Conservation (phyloP, 2,329 filamentous ascomycete species). For the Thelonectria rubi region DNA sequence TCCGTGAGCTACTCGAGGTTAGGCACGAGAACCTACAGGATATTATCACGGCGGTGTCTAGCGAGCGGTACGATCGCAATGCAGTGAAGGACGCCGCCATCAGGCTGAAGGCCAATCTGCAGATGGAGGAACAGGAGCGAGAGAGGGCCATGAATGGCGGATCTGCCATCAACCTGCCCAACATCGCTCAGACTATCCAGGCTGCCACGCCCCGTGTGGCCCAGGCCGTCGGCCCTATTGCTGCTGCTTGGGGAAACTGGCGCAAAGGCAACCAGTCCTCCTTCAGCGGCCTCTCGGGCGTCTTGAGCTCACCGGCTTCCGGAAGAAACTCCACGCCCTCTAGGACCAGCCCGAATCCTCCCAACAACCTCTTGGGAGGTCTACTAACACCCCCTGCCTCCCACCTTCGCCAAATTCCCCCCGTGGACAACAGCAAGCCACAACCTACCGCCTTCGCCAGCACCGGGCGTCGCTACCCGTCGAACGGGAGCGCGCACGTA, state of each 20-base stretch:
- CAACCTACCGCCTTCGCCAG: constrained; percentile 70
- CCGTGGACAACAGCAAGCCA: constrained; percentile 46
- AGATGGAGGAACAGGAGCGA: constrained; percentile 97
- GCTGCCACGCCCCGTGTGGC: constrained; percentile 84
- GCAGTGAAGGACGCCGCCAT: constrained; percentile 90
- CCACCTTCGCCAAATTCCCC: constrained; percentile 70
- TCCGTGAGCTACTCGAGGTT: constrained; percentile 91
- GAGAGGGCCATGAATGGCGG: constrained; percentile 81
- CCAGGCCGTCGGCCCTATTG: constrained; percentile 77
- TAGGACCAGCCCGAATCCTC: constrained; percentile 61
- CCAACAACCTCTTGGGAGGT: constrained; percentile 74
- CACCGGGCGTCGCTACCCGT: constrained; percentile 67
- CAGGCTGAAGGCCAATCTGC: constrained; percentile 89
- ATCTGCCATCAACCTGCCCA: constrained; percentile 74
- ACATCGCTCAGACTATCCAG: constrained; percentile 80
- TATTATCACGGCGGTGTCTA: constrained; percentile 81
- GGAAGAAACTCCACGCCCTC: constrained; percentile 66
- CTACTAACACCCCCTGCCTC: constrained; percentile 91
- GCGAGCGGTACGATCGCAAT: constrained; percentile 79
- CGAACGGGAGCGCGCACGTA: constrained; percentile 47
- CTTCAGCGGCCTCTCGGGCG: constrained; percentile 59
- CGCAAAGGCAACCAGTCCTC: constrained; percentile 71
- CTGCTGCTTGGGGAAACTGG: constrained; percentile 99
- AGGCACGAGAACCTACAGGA: constrained; percentile 92
- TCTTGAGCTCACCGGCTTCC: constrained; percentile 54